These are phyloP conservation scores for Fonsecaea nubica DNA, from an alignment of 2,329 filamentous ascomycete genomes.

Conservation along the genomic window DNA sequence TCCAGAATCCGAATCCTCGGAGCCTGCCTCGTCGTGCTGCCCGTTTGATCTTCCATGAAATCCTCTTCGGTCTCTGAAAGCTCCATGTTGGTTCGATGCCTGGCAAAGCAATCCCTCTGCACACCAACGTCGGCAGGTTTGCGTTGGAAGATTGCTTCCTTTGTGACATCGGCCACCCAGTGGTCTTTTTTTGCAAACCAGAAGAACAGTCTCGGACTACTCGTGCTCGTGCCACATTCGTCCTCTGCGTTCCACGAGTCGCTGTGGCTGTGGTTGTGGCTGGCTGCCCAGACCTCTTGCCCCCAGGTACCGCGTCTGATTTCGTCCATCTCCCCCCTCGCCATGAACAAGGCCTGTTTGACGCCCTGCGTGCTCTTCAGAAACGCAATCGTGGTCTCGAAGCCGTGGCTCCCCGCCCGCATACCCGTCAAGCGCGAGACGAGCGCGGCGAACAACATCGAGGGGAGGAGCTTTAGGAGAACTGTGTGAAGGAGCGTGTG, in stretches of 20 bases:
- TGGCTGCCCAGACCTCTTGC: constrained; percentile 65
- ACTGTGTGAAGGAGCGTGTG: constrained; percentile 51
- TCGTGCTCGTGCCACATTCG: not conserved
- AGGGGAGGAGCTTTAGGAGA: constrained; percentile 53
- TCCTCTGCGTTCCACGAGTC: constrained; percentile 27
- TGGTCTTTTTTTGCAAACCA: constrained; percentile 67
- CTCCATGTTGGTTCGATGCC: not conserved
- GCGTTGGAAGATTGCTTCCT: constrained; percentile 60
- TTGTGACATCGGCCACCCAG: constrained; percentile 66
- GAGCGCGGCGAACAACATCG: constrained; percentile 48
- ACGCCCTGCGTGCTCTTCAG: constrained; percentile 58
- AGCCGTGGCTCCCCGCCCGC: constrained; percentile 49
- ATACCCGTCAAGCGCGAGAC: constrained; percentile 54
- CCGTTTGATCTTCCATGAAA: constrained; percentile 26
- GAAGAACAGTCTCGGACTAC: constrained; percentile 57
- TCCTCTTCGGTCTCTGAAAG: constrained; percentile 32
- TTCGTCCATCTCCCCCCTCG: constrained; percentile 62
- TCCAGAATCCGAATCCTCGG: constrained; percentile 61
- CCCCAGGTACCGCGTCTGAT: constrained; percentile 65
- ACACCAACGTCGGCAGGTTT: constrained; percentile 43
- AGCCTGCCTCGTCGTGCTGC: constrained; percentile 48
- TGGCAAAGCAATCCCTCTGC: constrained; percentile 7
- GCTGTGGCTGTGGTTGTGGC: constrained; percentile 32
- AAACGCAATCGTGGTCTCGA: constrained; percentile 58
- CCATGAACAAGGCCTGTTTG: constrained; percentile 64